Evolutionary conservation across 148 eudicot genomes (phyloP).

Genomic region (Rhododendron griersonianum): DNA sequence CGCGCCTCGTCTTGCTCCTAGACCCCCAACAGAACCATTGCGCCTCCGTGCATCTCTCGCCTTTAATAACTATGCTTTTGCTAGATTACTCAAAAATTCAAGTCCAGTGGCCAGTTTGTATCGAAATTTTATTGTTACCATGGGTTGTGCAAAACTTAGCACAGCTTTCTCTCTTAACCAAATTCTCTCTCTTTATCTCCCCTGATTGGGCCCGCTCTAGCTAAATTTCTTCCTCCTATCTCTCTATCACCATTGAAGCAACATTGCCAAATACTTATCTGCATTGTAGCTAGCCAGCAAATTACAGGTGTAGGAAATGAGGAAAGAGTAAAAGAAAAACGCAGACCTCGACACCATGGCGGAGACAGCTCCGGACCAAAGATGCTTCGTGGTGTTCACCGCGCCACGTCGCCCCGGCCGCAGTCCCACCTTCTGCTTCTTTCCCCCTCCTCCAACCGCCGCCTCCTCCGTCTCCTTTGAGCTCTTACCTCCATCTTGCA

Average conservation of each 20-base stretch:
- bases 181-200: neutral
- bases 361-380: conserved; percentile 92
- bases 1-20: neutral
- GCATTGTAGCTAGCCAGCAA: neutral
- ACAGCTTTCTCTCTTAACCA: neutral
- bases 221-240: neutral
- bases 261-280: neutral
- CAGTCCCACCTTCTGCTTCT: conserved; percentile 13
- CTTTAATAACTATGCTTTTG: neutral
- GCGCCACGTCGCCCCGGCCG: conserved; percentile 46
- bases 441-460: conserved; percentile 9
- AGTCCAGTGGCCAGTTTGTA: neutral
- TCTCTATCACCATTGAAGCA: neutral
- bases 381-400: conserved; percentile 73
- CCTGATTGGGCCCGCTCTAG: neutral
- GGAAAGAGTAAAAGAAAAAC: neutral
- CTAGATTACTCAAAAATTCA: neutral
- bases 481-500: conserved; percentile 9
- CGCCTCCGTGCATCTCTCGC: neutral
- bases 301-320: neutral
- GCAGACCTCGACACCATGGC: conserved; percentile 89
- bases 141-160: neutral
- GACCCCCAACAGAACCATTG: neutral
- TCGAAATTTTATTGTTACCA: neutral
- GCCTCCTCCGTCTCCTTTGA: neutral